These are phyloP conservation scores for Paraphaeosphaeria sporulosa DNA, from an alignment of 2,329 filamentous ascomycete genomes.

Conservation along the genomic window DNA sequence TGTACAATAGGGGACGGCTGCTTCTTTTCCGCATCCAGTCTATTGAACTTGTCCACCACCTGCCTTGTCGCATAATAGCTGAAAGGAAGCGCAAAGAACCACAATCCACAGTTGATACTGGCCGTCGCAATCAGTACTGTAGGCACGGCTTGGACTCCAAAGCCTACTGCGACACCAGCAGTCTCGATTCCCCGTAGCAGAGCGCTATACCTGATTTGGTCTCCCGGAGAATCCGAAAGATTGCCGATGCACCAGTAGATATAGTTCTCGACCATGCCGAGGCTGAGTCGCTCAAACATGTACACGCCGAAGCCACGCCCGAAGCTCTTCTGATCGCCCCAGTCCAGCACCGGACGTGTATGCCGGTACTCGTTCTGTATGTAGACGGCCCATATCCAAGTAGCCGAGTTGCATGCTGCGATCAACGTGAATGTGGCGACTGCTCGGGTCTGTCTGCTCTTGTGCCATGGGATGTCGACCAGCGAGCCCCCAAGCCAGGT, in stretches of 20 bases:
- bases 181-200: conserved; percentile 54
- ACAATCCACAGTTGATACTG: conserved; percentile 54
- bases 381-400: conserved; percentile 58
- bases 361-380: conserved; percentile 57
- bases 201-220: conserved; percentile 57
- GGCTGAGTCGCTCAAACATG: conserved; percentile 51
- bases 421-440: conserved; percentile 52
- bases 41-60: conserved; percentile 52
- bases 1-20: not conserved
- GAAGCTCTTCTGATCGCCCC: conserved; percentile 51
- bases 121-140: conserved; percentile 54
- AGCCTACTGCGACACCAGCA: conserved; percentile 52
- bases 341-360: conserved; percentile 55
- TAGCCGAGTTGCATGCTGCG: conserved; percentile 52
- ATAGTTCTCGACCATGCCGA: conserved; percentile 54
- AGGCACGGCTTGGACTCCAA: conserved; percentile 56
- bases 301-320: conserved; percentile 55
- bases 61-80: conserved; percentile 55
- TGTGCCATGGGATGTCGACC: conserved; percentile 54
- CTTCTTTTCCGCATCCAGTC: conserved; percentile 23
- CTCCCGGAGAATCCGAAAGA: conserved; percentile 53
- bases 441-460: conserved; percentile 51
- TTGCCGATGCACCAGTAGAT: conserved; percentile 59
- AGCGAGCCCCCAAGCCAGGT: conserved; percentile 59
- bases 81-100: conserved; percentile 54